phyloP scores from a whole-genome alignment of 202 grass and related monocot species.

The Musa balbisiana region DNA sequence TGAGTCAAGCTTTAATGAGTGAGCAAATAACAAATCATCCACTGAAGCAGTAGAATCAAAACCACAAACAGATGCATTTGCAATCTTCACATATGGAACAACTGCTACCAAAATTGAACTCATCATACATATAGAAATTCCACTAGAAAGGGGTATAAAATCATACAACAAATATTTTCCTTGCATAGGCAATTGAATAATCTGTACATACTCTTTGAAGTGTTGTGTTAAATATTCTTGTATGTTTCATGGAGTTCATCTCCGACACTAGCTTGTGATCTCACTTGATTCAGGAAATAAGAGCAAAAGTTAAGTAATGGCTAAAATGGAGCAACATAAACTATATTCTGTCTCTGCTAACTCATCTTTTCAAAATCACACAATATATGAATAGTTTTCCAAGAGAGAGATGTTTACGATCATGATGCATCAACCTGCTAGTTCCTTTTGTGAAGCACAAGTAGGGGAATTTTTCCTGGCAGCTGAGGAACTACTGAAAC shows the following conservation, averaged over 20 bases:
- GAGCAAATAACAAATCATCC: too few relatives aligned
- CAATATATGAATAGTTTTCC: background rate
- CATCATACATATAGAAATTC: too few relatives aligned
- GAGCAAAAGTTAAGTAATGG: background rate
- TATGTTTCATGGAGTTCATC: too few relatives aligned
- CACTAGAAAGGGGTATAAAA: background rate
- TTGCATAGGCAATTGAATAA: background rate
- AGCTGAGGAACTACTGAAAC: too few relatives aligned
- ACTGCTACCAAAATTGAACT: too few relatives aligned
- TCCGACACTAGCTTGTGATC: background rate
- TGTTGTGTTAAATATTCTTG: too few relatives aligned
- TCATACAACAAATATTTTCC: background rate
- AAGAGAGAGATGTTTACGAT: background rate
- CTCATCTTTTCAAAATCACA: background rate
- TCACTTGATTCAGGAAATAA: background rate
- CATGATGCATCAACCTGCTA: background rate
- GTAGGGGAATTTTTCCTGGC: too few relatives aligned
- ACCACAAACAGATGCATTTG: too few relatives aligned
- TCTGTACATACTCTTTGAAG: background rate
- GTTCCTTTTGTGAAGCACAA: background rate
- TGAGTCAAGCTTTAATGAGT: too few relatives aligned
- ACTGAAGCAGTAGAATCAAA: too few relatives aligned
- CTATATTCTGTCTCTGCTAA: background rate
- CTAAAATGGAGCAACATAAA: background rate
- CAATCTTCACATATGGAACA: too few relatives aligned